Conservation (phyloP, 805 yeast species). For the Lachancea kluyveri region DNA sequence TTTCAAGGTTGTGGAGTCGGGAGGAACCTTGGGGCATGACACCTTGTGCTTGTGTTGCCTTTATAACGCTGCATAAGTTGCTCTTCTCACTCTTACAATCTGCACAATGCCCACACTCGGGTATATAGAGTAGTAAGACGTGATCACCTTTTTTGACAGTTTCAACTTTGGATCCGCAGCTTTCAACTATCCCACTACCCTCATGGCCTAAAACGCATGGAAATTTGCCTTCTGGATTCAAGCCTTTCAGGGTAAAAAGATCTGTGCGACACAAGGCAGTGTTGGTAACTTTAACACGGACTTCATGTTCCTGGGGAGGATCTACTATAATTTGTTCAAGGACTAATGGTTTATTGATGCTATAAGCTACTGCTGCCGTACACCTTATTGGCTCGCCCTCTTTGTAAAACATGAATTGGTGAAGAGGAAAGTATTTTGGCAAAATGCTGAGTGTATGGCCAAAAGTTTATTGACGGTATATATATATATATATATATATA, state of each 20-base stretch:
- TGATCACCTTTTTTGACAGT: slow-evolving; percentile 88
- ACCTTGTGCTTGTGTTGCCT: slow-evolving; percentile 98
- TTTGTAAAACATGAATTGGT: no score
- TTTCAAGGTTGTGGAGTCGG: slow-evolving; percentile 75
- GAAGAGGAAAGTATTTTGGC: background rate
- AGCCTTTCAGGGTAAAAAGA: slow-evolving; percentile 91
- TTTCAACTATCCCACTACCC: slow-evolving; percentile 96
- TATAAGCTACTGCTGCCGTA: slow-evolving; percentile 97
- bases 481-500: slow-evolving; percentile 3
- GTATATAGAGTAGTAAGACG: slow-evolving; percentile 91
- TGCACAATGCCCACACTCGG: slow-evolving; percentile 93
- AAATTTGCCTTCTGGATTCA: slow-evolving; percentile 94
- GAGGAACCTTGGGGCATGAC: slow-evolving; percentile 98
- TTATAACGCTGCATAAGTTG: slow-evolving; percentile 89
- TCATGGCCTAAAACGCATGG: slow-evolving; percentile 95
- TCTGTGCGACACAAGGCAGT: slow-evolving; percentile 99
- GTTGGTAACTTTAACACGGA: slow-evolving; percentile 77
- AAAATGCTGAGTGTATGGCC: background rate
- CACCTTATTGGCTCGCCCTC: slow-evolving; percentile 59
- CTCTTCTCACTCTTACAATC: slow-evolving; percentile 94
- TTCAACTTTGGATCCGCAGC: slow-evolving; percentile 90
- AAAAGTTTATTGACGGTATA: background rate
- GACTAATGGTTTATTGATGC: slow-evolving; percentile 74
- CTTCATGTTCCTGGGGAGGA: slow-evolving; percentile 97
- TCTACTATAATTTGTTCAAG: slow-evolving; percentile 86